Base-by-base conservation (phyloP, 148 eudicot genomes). In the Salicornia ramosissima region DNA sequence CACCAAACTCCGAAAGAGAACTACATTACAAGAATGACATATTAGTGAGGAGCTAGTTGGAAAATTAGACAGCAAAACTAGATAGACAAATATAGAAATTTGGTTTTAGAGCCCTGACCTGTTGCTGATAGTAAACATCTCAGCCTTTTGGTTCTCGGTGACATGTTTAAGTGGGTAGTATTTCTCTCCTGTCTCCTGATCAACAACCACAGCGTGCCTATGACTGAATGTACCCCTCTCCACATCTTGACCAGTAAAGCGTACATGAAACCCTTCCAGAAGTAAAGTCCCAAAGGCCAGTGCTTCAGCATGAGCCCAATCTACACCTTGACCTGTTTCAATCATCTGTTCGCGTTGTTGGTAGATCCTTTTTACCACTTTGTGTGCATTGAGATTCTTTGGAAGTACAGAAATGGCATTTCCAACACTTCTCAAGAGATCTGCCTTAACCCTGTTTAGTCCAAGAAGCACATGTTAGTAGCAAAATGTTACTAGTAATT, bases 141-240 rank as follows among this genome's bases (percentile, higher is more conserved):
- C 98, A 49, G 74, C 82, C 59, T 92, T 75, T 79, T 92, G 98
- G 83, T 88, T 85, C 64, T 79, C 81, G 65, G 84, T 77, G 39
- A 90, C 78, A 80, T 92, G 91, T 57, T 88, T 91, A 75, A 92
- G 77, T n/a, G 96, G 98, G 77, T 90, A 92, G 76, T 92, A 90
- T 67, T 64, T 62, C 61, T 86, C 88, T 30, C 88, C 98, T 25
- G 91, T 86, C 78, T 90, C 96, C 81, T 92, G 98, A 76, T 92
- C 98, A 74, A 86, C 91, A 69, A 30, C 24, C 6, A 92, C 85
- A 76, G 96, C 67, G 81, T 92, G 97, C 69, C 97, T 78, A 67
- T 92, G 97, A 83, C 97, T 90, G 75, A 92, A 92, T 63, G 96
- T 89, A 59, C 97, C 97, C 72, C 97, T 85, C 81, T 92, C 93